These are phyloP conservation scores for Grigorovia humatica DNA, from an alignment of 805 yeast genomes.

Conservation along the genomic window DNA sequence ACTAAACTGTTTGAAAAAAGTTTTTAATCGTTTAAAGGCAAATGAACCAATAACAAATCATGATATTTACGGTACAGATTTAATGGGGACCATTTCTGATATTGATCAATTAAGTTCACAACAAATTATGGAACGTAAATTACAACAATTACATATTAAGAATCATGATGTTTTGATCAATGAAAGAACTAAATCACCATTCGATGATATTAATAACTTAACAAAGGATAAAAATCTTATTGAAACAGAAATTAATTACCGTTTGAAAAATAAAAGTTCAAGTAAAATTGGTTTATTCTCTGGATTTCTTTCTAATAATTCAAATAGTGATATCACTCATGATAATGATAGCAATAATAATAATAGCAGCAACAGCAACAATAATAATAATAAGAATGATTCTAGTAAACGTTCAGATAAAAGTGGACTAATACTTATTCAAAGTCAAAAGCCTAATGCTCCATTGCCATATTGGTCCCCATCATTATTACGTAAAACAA, in stretches of 20 bases:
- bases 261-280: slow-evolving; percentile 5
- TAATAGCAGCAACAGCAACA: background rate
- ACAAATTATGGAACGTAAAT: slow-evolving; percentile 18
- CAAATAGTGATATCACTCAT: background rate
- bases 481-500: slow-evolving; percentile 25
- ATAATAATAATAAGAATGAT: background rate
- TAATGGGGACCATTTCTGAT: slow-evolving; percentile 20
- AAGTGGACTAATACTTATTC: slow-evolving; percentile 22
- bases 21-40: slow-evolving; percentile 9
- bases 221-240: slow-evolving; percentile 3
- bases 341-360: background rate
- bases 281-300: slow-evolving; percentile 1
- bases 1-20: slow-evolving; percentile 6
- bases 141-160: slow-evolving; percentile 18
- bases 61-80: slow-evolving; percentile 20
- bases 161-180: slow-evolving; percentile 1
- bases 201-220: slow-evolving; percentile 2
- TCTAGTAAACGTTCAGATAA: slow-evolving; percentile 6
- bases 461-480: slow-evolving; percentile 30
- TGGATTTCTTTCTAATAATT: background rate
- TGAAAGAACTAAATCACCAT: background rate
- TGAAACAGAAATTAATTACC: slow-evolving; percentile 13
- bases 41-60: slow-evolving; percentile 8
- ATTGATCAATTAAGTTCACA: slow-evolving; percentile 12
- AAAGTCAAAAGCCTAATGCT: slow-evolving; percentile 22